These are phyloP conservation scores for Chrysochromulina parva DNA, from an alignment of 78 protist species.

Conservation along the genomic window DNA sequence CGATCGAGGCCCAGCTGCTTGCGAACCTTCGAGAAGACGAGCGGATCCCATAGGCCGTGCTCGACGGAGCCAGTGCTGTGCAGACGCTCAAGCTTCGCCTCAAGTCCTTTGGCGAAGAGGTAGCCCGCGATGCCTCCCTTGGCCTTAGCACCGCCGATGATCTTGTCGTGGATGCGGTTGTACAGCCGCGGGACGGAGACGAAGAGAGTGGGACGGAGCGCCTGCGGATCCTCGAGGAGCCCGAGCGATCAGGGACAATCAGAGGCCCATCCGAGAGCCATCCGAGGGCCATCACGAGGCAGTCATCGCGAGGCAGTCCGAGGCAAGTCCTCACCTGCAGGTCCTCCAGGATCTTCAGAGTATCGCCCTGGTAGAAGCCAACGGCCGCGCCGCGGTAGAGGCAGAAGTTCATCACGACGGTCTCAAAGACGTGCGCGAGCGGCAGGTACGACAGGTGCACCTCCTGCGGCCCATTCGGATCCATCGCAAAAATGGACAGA, in stretches of 20 bases:
- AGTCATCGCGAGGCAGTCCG: too few species aligned
- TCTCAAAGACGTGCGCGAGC: slow-evolving; percentile 92
- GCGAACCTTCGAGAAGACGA: slow-evolving; percentile 68
- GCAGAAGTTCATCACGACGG: neutral
- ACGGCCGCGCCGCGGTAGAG: slow-evolving; percentile 47
- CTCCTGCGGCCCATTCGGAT: slow-evolving; percentile 12
- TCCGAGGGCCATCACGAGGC: too few species aligned
- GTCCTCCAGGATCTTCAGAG: slow-evolving; percentile 65
- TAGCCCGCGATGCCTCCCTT: neutral
- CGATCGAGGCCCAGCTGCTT: slow-evolving; percentile 83
- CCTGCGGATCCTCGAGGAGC: slow-evolving; percentile 73
- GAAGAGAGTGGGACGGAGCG: slow-evolving; percentile 87
- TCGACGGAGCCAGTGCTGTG: neutral
- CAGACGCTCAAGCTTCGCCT: slow-evolving; percentile 54
- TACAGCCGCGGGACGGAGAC: slow-evolving; percentile 90
- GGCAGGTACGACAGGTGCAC: slow-evolving; percentile 88
- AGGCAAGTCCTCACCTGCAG: too few species aligned
- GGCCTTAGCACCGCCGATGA: slow-evolving; percentile 36
- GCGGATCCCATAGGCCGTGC: slow-evolving; percentile 76
- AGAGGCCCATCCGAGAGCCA: too few species aligned
- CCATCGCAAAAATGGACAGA: neutral
- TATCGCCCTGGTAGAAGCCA: slow-evolving; percentile 53
- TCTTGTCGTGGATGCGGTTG: slow-evolving; percentile 78
- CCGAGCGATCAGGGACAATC: neutral
- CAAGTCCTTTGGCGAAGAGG: slow-evolving; percentile 68